Conservation (phyloP, 2,329 filamentous ascomycete species). For the Shiraia bambusicola region DNA sequence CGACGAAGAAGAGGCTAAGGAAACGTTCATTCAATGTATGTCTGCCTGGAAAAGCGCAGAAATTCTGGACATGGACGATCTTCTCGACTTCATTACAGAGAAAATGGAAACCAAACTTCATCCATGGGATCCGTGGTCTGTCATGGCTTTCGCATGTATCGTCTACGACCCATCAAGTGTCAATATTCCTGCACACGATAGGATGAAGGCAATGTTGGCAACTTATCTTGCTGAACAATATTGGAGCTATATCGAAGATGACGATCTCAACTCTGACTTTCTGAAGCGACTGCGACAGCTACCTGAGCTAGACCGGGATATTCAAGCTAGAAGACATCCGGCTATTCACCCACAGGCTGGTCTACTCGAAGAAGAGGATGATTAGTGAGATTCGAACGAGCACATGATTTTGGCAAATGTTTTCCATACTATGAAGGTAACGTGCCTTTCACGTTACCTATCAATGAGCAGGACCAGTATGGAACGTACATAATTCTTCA, state of each 20-base stretch:
- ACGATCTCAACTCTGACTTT: slow-evolving; percentile 11
- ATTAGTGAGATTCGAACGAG: background rate
- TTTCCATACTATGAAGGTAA: too few species aligned
- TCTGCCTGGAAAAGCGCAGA: slow-evolving; percentile 26
- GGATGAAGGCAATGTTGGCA: slow-evolving; percentile 19
- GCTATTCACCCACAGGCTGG: background rate
- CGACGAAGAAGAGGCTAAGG: slow-evolving; percentile 11
- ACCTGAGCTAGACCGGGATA: slow-evolving; percentile 19
- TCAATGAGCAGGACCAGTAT: too few species aligned
- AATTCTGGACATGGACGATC: slow-evolving; percentile 24
- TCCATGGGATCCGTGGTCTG: slow-evolving; percentile 7
- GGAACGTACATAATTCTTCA: too few species aligned
- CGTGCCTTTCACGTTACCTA: too few species aligned
- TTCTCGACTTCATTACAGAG: slow-evolving; percentile 26
- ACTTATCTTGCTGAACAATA: slow-evolving; percentile 24
- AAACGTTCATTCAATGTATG: slow-evolving; percentile 20
- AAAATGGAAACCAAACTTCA: slow-evolving; percentile 20
- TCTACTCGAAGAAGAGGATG: background rate
- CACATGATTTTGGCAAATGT: too few species aligned
- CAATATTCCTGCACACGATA: slow-evolving; percentile 4
- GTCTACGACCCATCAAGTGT: slow-evolving; percentile 14
- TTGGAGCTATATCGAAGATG: slow-evolving; percentile 13
- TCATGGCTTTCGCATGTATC: slow-evolving; percentile 15
- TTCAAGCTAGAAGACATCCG: slow-evolving; percentile 9
- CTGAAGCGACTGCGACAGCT: slow-evolving; percentile 9